Conservation (phyloP, 352 stramenopile genomes). For the Globisporangium carolinianum region DNA sequence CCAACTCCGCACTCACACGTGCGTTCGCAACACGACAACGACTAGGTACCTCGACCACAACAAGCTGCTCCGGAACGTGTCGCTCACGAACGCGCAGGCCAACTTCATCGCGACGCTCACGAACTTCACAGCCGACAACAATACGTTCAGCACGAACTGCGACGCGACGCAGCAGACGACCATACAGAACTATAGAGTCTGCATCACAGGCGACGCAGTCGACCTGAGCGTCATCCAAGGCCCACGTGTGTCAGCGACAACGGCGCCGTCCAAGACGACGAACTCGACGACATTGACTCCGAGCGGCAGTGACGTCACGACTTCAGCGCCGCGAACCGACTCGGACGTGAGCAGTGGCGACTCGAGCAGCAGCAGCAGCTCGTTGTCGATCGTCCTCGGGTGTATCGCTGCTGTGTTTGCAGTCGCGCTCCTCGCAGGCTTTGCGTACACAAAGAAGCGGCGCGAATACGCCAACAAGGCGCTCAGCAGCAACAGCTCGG, state of each 20-base stretch:
- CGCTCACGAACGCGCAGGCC: slow-evolving; percentile 7
- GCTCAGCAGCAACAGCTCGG: no score
- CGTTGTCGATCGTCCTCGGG: background rate
- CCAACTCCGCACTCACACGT: background rate
- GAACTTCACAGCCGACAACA: background rate
- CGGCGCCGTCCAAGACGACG: background rate
- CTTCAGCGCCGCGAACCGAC: background rate
- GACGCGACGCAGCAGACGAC: background rate
- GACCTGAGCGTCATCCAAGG: slow-evolving; percentile 5
- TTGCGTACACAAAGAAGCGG: no score
- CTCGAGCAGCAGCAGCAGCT: background rate
- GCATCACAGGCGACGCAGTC: slow-evolving; percentile 2
- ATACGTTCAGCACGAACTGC: background rate
- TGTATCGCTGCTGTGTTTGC: background rate
- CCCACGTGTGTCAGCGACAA: background rate
- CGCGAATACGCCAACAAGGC: no score
- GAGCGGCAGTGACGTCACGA: no score
- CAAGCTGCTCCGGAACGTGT: background rate
- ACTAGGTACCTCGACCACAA: no score
- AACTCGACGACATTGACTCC: background rate
- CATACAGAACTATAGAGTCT: slow-evolving; percentile 5
- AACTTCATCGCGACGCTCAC: slow-evolving; percentile 5
- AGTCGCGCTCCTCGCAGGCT: background rate
- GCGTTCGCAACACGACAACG: background rate
- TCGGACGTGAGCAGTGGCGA: background rate